Conservation (phyloP, 495 filamentous ascomycete species). For the Penicillium bovifimosum region DNA sequence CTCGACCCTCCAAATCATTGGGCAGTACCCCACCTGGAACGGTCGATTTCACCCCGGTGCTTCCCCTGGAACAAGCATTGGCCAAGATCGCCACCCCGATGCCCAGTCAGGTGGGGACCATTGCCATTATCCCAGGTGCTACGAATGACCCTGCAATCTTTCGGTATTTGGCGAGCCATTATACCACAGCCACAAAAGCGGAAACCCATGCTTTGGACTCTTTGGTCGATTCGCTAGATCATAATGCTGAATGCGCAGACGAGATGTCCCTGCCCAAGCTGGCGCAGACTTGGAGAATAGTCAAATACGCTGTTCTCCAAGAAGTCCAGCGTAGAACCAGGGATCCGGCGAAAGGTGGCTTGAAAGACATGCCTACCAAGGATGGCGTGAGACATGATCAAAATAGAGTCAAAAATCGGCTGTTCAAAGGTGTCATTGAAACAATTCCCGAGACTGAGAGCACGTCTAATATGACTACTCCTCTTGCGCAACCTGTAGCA, state of each 20-base stretch:
- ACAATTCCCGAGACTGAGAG: slow-evolving; percentile 54
- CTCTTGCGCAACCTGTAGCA: slow-evolving; percentile 62
- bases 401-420: slow-evolving; percentile 36
- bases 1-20: slow-evolving; percentile 37
- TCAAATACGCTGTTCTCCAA: slow-evolving; percentile 56
- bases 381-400: slow-evolving; percentile 38
- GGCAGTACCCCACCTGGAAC: slow-evolving; percentile 54
- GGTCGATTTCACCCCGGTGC: slow-evolving; percentile 41
- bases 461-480: slow-evolving; percentile 74
- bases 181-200: slow-evolving; percentile 32
- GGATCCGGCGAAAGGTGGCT: slow-evolving; percentile 31
- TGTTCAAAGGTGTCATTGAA: slow-evolving; percentile 43
- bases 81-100: slow-evolving; percentile 47
- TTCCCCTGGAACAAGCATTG: slow-evolving; percentile 58
- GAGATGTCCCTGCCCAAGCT: slow-evolving; percentile 54
- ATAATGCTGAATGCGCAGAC: slow-evolving; percentile 59
- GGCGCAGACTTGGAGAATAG: slow-evolving; percentile 70
- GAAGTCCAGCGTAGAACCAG: slow-evolving; percentile 54
- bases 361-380: slow-evolving; percentile 31
- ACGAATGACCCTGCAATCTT: slow-evolving; percentile 50
- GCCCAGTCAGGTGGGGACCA: slow-evolving; percentile 55
- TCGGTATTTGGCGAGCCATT: slow-evolving; percentile 55
- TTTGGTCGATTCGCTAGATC: slow-evolving; percentile 49
- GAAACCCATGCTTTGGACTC: slow-evolving; percentile 39
- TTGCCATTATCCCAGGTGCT: slow-evolving; percentile 53